These are phyloP conservation scores for Patellifolia procumbens DNA, from an alignment of 179 eudicot species.

Conservation along the genomic window DNA sequence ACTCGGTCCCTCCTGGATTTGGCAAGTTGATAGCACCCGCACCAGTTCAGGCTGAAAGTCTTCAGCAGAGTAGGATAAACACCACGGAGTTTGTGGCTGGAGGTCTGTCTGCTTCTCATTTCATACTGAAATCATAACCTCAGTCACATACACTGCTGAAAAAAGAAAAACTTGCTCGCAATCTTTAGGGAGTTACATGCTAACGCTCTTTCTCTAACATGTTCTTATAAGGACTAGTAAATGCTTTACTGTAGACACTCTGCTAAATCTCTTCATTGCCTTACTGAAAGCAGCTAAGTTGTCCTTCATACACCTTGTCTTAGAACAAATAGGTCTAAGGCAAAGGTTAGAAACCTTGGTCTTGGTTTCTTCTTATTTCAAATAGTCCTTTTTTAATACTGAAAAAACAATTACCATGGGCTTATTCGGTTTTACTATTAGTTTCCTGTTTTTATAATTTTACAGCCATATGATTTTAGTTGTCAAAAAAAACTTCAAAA, in stretches of 20 bases:
- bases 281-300: background rate
- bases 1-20: constrained; percentile 42
- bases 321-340: background rate
- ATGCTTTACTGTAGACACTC: background rate
- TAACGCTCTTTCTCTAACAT: background rate
- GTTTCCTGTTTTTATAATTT: too few relatives aligned
- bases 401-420: too few relatives aligned
- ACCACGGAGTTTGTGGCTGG: constrained; percentile 26
- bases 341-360: background rate
- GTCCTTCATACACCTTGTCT: background rate
- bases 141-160: background rate
- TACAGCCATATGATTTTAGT: too few relatives aligned
- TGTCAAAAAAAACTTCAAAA: too few relatives aligned
- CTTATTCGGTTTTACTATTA: too few relatives aligned
- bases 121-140: background rate
- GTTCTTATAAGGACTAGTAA: background rate
- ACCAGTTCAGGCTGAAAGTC: constrained; percentile 24
- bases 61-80: constrained; percentile 31
- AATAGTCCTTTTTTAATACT: too few relatives aligned
- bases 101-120: constrained; percentile 40
- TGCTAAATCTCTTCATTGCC: background rate
- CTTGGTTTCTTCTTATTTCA: too few relatives aligned
- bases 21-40: constrained; percentile 26
- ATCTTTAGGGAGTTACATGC: background rate
- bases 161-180: background rate